Percentiles rank a stretch among this genome's conserved stretches.
Evolutionary conservation across 805 yeast species (phyloP).

Genomic region (Ogataea polymorpha): DNA sequence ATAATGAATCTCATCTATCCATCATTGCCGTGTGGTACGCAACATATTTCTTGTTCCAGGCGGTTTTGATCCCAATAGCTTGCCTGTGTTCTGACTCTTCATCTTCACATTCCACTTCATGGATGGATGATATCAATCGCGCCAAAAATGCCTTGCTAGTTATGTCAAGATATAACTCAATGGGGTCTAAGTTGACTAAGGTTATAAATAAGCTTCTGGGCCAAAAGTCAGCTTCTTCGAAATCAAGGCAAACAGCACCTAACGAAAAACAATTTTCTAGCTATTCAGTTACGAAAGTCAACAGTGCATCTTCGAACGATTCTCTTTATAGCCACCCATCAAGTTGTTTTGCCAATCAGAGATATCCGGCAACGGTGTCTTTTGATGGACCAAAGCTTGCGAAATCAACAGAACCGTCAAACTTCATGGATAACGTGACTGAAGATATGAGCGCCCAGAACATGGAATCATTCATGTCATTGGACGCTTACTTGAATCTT

Average conservation of each 20-base stretch:
- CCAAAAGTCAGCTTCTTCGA: constrained; percentile 1
- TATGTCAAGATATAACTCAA: constrained; percentile 40
- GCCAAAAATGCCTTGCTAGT: constrained; percentile 39
- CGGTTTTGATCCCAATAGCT: constrained; percentile 55
- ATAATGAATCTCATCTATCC: constrained; percentile 28
- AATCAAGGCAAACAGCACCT: background rate
- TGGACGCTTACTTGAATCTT: constrained; percentile 16
- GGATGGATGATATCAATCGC: constrained; percentile 43
- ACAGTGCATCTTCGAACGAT: no score
- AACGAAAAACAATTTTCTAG: background rate
- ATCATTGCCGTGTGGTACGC: constrained; percentile 61
- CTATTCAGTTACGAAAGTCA: background rate
- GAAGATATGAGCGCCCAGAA: background rate
- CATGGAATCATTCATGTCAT: constrained; percentile 17
- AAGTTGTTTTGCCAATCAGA: no score
- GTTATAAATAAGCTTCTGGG: constrained; percentile 41
- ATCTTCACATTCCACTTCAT: constrained; percentile 41
- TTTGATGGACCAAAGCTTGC: no score
- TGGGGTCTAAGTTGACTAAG: constrained; percentile 44
- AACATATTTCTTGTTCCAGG: constrained; percentile 61
- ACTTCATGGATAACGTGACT: background rate
- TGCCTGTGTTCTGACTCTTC: constrained; percentile 50
- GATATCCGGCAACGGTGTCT: no score
- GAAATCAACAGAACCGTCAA: background rate
- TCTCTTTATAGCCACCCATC: no score